Percentiles rank a stretch among this genome's conserved stretches.
Evolutionary conservation across 192 early-diverging fungal genomes (phyloP).

Genomic region (Rhizophagus prolifer): DNA sequence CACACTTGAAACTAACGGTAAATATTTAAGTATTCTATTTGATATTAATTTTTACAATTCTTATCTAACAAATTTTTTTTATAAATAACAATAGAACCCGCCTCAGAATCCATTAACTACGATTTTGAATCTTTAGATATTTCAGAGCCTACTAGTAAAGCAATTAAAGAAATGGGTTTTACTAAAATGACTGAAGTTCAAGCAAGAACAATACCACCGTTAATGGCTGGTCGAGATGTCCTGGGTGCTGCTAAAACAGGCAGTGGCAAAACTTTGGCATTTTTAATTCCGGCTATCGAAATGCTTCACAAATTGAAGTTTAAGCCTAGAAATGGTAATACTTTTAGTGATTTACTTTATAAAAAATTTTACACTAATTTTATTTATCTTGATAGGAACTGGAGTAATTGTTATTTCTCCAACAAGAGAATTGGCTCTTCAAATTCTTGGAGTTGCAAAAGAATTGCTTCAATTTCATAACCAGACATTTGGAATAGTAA

Average conservation of each 20-base stretch:
- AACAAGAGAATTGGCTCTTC: constrained; percentile 97
- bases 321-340: constrained; percentile 90
- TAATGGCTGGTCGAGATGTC: constrained; percentile 95
- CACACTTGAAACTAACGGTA: neutral
- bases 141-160: constrained; percentile 78
- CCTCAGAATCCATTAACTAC: constrained; percentile 38
- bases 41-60: neutral
- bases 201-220: constrained; percentile 90
- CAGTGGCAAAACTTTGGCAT: constrained; percentile 90
- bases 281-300: constrained; percentile 94
- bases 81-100: neutral
- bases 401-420: constrained; percentile 95
- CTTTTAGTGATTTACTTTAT: neutral
- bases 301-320: constrained; percentile 87
- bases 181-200: constrained; percentile 95
- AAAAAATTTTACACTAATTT: neutral
- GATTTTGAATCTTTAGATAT: constrained; percentile 78
- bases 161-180: constrained; percentile 91
- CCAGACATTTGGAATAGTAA: constrained; percentile 98
- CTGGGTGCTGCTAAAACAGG: constrained; percentile 99
- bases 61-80: neutral
- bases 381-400: constrained; percentile 56
- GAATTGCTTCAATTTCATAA: constrained; percentile 93
- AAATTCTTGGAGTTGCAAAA: constrained; percentile 98
- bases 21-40: neutral